A percentile compares a stretch with the other conserved stretches of the same genome.
phyloP scores from a whole-genome alignment of 2,329 filamentous ascomycete genomes.

The Phialophora chinensis region DNA sequence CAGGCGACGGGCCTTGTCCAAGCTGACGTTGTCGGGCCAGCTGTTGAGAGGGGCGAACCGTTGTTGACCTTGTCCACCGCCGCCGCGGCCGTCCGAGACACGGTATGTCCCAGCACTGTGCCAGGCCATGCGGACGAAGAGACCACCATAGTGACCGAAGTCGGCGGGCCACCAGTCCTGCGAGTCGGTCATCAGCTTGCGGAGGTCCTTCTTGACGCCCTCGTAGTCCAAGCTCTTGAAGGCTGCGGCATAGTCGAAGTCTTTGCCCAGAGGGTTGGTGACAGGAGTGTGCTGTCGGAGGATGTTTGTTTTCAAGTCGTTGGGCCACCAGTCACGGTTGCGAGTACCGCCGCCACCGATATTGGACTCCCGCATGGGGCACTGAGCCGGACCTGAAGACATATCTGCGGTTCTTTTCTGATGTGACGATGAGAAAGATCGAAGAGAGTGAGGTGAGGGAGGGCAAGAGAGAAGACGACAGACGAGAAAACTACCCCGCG shows the following conservation, averaged over 20 bases:
- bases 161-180: conserved; percentile 84
- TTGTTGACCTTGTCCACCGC: conserved; percentile 75
- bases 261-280: conserved; percentile 67
- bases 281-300: conserved; percentile 71
- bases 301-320: conserved; percentile 70
- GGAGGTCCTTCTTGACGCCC: conserved; percentile 74
- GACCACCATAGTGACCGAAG: conserved; percentile 79
- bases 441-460: conserved; percentile 5
- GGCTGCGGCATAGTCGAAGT: conserved; percentile 74
- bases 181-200: conserved; percentile 75
- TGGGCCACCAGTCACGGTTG: conserved; percentile 77
- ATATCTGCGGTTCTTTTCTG: conserved; percentile 20
- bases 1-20: conserved; percentile 81
- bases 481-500: conserved; percentile 22
- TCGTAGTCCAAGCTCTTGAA: conserved; percentile 75
- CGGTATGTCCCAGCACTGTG: conserved; percentile 81
- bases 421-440: conserved; percentile 1
- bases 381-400: conserved; percentile 25
- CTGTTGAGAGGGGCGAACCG: conserved; percentile 80
- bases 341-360: conserved; percentile 67
- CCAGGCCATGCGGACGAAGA: conserved; percentile 83
- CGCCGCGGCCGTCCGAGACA: conserved; percentile 74
- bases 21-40: conserved; percentile 79
- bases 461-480: conserved; percentile 4
- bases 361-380: conserved; percentile 42